Percentiles rank a stretch among this genome's conserved stretches.
phyloP scores from a whole-genome alignment of 306 rosid genomes.

The Malus sieversii region DNA sequence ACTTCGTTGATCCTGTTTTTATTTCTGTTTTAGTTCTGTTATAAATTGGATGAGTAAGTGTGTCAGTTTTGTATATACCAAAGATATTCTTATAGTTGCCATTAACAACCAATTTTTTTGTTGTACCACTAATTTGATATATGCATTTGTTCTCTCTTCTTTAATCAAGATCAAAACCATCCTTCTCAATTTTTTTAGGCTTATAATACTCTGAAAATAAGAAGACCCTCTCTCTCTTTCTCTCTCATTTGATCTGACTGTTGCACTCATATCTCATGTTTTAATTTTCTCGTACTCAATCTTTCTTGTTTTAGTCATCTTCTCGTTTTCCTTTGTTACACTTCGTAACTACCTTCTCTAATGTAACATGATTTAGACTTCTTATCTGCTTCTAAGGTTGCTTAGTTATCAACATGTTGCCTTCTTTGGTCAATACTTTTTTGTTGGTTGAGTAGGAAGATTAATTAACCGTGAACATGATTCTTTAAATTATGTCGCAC shows the following conservation, averaged over 20 bases:
- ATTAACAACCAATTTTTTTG: conserved; percentile 19
- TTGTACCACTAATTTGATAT: conserved; percentile 12
- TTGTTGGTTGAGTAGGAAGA: neutral
- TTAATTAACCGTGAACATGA: neutral
- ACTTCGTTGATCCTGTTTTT: neutral
- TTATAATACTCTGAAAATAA: neutral
- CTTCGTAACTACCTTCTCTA: conserved; percentile 7
- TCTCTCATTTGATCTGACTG: neutral
- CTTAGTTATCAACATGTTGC: conserved; percentile 9
- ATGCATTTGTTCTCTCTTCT: conserved; percentile 17
- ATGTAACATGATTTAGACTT: conserved; percentile 18
- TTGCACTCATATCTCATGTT: conserved; percentile 2
- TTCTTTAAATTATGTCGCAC: neutral
- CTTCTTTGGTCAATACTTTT: conserved; percentile 4
- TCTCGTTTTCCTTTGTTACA: neutral
- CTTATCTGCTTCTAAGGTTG: conserved; percentile 16
- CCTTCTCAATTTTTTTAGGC: neutral
- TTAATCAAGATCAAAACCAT: conserved; percentile 13
- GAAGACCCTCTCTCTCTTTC: neutral
- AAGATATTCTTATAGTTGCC: neutral
- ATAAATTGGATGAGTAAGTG: too few species aligned
- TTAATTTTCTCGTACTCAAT: conserved; percentile 12
- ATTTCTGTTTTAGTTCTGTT: neutral
- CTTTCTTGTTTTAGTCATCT: conserved; percentile 12
- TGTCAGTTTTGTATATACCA: neutral